These are phyloP conservation scores for Flammula alnicola DNA, from an alignment of 1,284 basidiomycete genomes.

Conservation along the genomic window DNA sequence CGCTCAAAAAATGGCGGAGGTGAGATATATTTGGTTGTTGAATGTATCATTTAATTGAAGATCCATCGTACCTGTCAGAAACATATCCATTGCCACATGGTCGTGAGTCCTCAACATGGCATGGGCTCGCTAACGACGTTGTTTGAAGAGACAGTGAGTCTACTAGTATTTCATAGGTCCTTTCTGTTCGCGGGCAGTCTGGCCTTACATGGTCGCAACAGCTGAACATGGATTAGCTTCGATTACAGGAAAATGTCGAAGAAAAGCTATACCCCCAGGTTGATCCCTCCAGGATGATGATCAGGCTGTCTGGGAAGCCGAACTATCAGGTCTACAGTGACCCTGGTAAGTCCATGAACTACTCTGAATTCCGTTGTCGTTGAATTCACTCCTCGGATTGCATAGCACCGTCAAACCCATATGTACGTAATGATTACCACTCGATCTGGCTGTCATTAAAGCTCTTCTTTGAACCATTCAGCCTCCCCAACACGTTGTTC, in stretches of 20 bases:
- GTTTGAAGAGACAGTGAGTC: slow-evolving; percentile 58
- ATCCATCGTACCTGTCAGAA: slow-evolving; percentile 40
- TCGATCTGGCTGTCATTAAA: slow-evolving; percentile 1
- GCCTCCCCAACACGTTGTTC: slow-evolving; percentile 10
- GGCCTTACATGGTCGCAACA: slow-evolving; percentile 16
- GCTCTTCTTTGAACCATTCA: slow-evolving; percentile 2
- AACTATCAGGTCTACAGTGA: slow-evolving; percentile 17
- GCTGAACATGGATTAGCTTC: slow-evolving; percentile 41
- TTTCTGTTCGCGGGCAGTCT: slow-evolving; percentile 19
- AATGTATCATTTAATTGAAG: slow-evolving; percentile 15
- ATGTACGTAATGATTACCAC: slow-evolving; percentile 26
- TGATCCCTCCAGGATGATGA: slow-evolving; percentile 30
- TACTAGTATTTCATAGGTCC: slow-evolving; percentile 12
- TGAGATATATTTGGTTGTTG: slow-evolving; percentile 31
- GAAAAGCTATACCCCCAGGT: slow-evolving; percentile 36
- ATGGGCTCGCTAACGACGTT: slow-evolving; percentile 50
- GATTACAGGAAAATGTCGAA: slow-evolving; percentile 44
- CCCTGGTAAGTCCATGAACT: slow-evolving; percentile 6
- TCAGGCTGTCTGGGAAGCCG: slow-evolving; percentile 39
- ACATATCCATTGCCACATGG: slow-evolving; percentile 62
- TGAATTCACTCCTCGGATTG: slow-evolving; percentile 20
- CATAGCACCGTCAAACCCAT: slow-evolving; percentile 15
- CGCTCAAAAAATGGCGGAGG: slow-evolving; percentile 51
- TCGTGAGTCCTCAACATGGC: slow-evolving; percentile 49
- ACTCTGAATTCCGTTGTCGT: slow-evolving; percentile 3